phyloP scores from a whole-genome alignment of 257 asterid species.

The Gentiana straminea region DNA sequence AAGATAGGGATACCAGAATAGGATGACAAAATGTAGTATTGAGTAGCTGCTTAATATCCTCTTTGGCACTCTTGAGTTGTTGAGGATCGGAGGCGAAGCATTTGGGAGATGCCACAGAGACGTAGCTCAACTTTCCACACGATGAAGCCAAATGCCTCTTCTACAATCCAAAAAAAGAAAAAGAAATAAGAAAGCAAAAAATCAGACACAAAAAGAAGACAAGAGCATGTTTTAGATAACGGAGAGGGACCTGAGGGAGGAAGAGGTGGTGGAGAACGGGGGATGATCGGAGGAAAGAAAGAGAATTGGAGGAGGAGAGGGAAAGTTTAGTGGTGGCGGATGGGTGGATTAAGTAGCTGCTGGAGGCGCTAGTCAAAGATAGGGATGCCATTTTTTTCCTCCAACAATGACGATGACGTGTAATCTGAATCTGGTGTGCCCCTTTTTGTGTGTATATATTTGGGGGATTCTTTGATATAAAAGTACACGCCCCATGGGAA shows the following conservation, averaged over 20 bases:
- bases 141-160: conserved; percentile 25
- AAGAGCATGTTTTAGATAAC: too few species aligned
- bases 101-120: conserved; percentile 53
- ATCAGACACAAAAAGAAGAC: neutral
- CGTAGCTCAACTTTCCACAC: conserved; percentile 37
- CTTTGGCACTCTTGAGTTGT: conserved; percentile 82
- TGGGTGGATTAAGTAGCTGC: conserved; percentile 36
- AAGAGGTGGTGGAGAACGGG: conserved; percentile 39
- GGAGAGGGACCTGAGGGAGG: conserved; percentile 35
- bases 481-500: too few species aligned
- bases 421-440: too few species aligned
- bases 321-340: conserved; percentile 23
- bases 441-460: too few species aligned
- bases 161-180: conserved; percentile 13
- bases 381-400: conserved; percentile 9
- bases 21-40: conserved; percentile 66
- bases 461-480: too few species aligned
- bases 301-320: conserved; percentile 21
- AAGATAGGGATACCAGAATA: conserved; percentile 39
- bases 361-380: conserved; percentile 34
- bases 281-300: conserved; percentile 46
- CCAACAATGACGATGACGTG: neutral
- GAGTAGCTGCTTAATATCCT: conserved; percentile 73
- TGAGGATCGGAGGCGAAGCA: conserved; percentile 63
- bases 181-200: neutral